These are phyloP conservation scores for Ceratocystis albifundus DNA, from an alignment of 2,329 filamentous ascomycete genomes.

Conservation along the genomic window DNA sequence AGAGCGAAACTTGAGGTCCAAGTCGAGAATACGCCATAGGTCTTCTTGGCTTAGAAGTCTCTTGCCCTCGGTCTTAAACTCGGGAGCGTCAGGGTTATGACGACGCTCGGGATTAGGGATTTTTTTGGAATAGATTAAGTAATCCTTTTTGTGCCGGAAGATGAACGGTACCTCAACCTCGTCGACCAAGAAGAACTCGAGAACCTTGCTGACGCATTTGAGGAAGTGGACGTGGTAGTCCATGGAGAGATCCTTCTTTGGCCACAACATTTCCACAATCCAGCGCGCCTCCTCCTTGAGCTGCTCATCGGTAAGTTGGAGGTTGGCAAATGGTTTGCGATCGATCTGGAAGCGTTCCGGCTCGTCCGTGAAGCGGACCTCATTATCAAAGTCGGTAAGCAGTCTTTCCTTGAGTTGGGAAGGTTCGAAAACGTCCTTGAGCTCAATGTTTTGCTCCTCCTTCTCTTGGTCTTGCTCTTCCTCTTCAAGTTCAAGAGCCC, in stretches of 20 bases:
- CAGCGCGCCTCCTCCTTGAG: constrained; percentile 82
- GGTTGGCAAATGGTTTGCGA: constrained; percentile 73
- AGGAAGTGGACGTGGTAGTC: constrained; percentile 74
- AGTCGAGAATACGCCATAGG: constrained; percentile 86
- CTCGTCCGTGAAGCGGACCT: constrained; percentile 76
- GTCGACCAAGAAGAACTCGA: constrained; percentile 90
- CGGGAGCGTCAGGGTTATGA: constrained; percentile 57
- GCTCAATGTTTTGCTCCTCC: constrained; percentile 73
- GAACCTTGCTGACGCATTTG: constrained; percentile 77
- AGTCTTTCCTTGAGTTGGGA: constrained; percentile 89
- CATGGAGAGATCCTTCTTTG: constrained; percentile 63
- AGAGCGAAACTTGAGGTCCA: constrained; percentile 89
- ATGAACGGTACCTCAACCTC: constrained; percentile 95
- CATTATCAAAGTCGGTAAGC: constrained; percentile 88
- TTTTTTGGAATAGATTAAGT: constrained; percentile 80
- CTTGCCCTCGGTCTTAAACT: constrained; percentile 66
- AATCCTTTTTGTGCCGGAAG: constrained; percentile 96
- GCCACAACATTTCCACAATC: constrained; percentile 83
- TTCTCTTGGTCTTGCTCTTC: constrained; percentile 68
- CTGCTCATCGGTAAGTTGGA: constrained; percentile 70
- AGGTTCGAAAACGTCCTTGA: constrained; percentile 97
- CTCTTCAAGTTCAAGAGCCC: constrained; percentile 81
- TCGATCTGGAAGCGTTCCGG: constrained; percentile 92
- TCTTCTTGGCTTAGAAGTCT: constrained; percentile 87
- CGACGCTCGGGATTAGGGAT: constrained; percentile 47